Evolutionary conservation across 1,284 basidiomycete species (phyloP).

Genomic region (Phellinidium pouzarii): DNA sequence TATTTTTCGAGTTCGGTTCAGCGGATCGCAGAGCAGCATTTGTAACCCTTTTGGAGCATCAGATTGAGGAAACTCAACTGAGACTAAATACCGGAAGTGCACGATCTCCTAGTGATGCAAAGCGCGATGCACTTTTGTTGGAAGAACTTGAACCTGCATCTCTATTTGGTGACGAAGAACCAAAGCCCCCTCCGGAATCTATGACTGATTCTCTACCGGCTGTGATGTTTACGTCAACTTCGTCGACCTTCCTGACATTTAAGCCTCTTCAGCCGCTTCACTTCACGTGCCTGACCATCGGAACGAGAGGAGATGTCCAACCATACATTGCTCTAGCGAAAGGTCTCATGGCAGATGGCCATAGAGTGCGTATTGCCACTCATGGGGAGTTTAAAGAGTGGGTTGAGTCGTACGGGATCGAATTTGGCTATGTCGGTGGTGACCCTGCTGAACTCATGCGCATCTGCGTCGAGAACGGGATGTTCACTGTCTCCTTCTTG

Average conservation of each 20-base stretch:
- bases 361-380: conserved; percentile 80
- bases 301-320: conserved; percentile 89
- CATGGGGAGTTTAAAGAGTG: conserved; percentile 93
- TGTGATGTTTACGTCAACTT: conserved; percentile 92
- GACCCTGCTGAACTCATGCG: conserved; percentile 95
- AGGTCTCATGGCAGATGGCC: conserved; percentile 86
- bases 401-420: conserved; percentile 95
- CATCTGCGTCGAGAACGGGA: conserved; percentile 94
- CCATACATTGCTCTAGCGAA: conserved; percentile 94
- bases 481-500: conserved; percentile 91
- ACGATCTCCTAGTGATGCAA: conserved; percentile 38
- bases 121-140: conserved; percentile 61
- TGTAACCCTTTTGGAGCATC: conserved; percentile 65
- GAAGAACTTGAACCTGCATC: conserved; percentile 62
- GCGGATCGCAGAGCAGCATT: conserved; percentile 75
- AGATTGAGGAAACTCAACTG: conserved; percentile 68
- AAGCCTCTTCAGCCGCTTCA: conserved; percentile 78
- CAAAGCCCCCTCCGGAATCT: conserved; percentile 40
- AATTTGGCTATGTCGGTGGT: conserved; percentile 89
- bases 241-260: conserved; percentile 91
- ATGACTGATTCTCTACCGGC: conserved; percentile 67
- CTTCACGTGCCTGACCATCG: conserved; percentile 93
- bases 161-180: conserved; percentile 33
- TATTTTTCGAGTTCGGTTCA: conserved; percentile 91
- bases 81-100: conserved; percentile 39